Evolutionary conservation across 495 filamentous ascomycete species (phyloP).

Genomic region (Cairneyella variabilis): DNA sequence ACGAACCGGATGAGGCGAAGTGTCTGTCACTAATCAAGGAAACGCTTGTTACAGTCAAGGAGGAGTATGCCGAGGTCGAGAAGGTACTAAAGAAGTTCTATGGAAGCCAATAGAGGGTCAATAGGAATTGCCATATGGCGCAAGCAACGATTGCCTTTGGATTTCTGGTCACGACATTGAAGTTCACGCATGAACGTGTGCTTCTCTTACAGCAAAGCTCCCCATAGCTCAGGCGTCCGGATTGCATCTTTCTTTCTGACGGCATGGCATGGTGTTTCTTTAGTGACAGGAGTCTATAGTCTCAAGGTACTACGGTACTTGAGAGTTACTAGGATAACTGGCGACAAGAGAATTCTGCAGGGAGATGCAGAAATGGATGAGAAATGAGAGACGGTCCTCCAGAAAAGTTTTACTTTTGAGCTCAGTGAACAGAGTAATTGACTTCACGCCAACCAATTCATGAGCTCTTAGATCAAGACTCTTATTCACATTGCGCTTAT

Average conservation of each 20-base stretch:
- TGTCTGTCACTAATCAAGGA: slow-evolving; percentile 66
- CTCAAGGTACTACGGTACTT: slow-evolving; percentile 19
- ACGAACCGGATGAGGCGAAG: slow-evolving; percentile 55
- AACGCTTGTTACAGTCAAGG: slow-evolving; percentile 66
- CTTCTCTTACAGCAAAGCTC: slow-evolving; percentile 25
- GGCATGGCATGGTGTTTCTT: slow-evolving; percentile 18
- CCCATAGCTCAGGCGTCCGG: slow-evolving; percentile 21
- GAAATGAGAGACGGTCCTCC: too few species aligned
- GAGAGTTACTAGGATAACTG: too few species aligned
- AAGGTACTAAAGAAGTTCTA: slow-evolving; percentile 67
- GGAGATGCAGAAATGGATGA: neutral
- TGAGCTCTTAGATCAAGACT: too few species aligned
- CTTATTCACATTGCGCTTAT: too few species aligned
- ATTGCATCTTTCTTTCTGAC: slow-evolving; percentile 6
- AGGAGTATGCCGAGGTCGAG: slow-evolving; percentile 75
- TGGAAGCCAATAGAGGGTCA: slow-evolving; percentile 4
- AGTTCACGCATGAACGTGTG: slow-evolving; percentile 14
- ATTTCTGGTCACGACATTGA: slow-evolving; percentile 24
- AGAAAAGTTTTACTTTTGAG: too few species aligned
- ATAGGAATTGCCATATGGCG: neutral
- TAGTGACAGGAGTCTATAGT: neutral
- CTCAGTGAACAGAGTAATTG: too few species aligned
- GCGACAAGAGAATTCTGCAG: too few species aligned
- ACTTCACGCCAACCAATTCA: too few species aligned
- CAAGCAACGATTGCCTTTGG: slow-evolving; percentile 18